Base-by-base conservation (phyloP, 1,139 yeast species). In the Taphrina betulina region DNA sequence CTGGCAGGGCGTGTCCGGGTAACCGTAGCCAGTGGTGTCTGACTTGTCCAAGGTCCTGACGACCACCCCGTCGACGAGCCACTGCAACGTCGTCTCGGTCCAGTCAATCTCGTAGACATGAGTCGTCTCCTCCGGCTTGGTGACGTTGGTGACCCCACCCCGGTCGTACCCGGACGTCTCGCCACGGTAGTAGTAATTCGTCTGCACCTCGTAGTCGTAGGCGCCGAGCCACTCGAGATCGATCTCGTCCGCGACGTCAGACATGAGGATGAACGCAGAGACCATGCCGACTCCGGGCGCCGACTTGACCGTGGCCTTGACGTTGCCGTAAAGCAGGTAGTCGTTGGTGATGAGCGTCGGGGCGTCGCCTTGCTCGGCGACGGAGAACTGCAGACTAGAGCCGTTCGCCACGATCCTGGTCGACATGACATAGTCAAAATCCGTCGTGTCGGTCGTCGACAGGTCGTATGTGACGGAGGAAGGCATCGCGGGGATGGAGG, bases 1-100 rank as follows among this genome's bases (percentile, higher is more conserved):
- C 67, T 95, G 79, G 51, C 92, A 75, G 1, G 97, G 97, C 2
- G 96, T 88, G 72, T 87, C 94, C n/a, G 97, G 97, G 73, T 69
- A 90, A 60, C 72, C 71, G 72, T 81, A 87, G 7, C 79, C 73
- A 8, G 78, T 61, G 16, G 95, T 85, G 70, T 89, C 88, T 69
- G 74, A 83, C 23, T 96, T 88, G 53, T 75, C 69, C 64, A 89
- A 75, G 3, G 86, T 81, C 72, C 96, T 83, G 34, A 82, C 81
- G 12, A 69, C 69, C 36, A 75, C 72, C 46, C 89, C 95, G 67
- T 89, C 95, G 57, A 89, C 71, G 43, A 71, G 72, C 96, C 96
- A 89, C 36, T 74, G 75, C 60, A 86, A 71, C 60, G 73, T 66
- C 60, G 88, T 94, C 68, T 81, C 85, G 14, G 74, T 72, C 97